These are phyloP conservation scores for Spiromastix sp. DNA, from an alignment of 2,329 filamentous ascomycete species.

Conservation along the genomic window DNA sequence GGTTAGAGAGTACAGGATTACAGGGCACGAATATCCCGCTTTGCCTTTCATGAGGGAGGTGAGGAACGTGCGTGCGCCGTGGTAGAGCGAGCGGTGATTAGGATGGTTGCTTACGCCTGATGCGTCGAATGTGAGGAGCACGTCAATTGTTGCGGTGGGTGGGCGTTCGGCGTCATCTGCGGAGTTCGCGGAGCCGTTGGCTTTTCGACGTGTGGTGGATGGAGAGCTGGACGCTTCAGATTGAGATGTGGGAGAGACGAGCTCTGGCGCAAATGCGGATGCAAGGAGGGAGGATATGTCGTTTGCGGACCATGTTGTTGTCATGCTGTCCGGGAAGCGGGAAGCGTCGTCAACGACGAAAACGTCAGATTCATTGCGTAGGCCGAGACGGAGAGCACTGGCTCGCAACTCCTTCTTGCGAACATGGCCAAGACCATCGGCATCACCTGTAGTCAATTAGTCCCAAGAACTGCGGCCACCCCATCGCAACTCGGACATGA, in stretches of 20 bases:
- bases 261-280: conserved; percentile 61
- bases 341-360: conserved; percentile 72
- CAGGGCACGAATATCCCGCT: conserved; percentile 57
- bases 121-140: conserved; percentile 83
- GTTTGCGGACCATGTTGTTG: conserved; percentile 59
- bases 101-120: conserved; percentile 75
- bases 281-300: conserved; percentile 62
- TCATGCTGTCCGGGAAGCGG: conserved; percentile 82
- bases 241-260: conserved; percentile 24
- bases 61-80: conserved; percentile 68
- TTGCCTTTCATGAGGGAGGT: conserved; percentile 52
- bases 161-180: conserved; percentile 27
- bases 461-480: no score
- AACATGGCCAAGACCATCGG: conserved; percentile 74
- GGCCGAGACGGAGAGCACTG: conserved; percentile 65
- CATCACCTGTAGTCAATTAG: conserved; percentile 49
- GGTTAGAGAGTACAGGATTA: conserved; percentile 77
- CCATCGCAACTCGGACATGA: background rate
- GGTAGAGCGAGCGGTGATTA: conserved; percentile 84
- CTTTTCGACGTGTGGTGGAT: conserved; percentile 28
- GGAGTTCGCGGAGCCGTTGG: conserved; percentile 5
- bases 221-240: conserved; percentile 17
- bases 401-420: conserved; percentile 75
- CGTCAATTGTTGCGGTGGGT: conserved; percentile 56
- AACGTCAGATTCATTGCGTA: conserved; percentile 66